Evolutionary conservation across 2,329 filamentous ascomycete genomes (phyloP), one percentile per base, ranked within the genome.

Genomic region (Alternaria sp.): DNA sequence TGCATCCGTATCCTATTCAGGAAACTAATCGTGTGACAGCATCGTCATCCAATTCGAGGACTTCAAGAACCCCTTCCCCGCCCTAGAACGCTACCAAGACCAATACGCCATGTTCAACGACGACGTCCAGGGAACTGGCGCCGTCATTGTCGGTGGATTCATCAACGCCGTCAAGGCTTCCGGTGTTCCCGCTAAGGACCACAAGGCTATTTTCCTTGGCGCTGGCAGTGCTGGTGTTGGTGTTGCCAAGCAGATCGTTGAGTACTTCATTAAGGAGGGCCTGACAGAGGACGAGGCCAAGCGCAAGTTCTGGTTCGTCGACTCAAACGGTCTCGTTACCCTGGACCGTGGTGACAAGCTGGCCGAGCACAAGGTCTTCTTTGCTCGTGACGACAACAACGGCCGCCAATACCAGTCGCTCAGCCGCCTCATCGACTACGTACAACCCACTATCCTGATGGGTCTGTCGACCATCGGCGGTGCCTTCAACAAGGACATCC

Each of bases 51-150:
- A 98, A 80, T 98, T 97, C 74, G 95, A 98, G 65, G 96, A 98
- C 78, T 98, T 97, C 82, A 97, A 98, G 85, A 97, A 95, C 76
- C 95, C 96, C 50, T 99, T 98, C 87, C 91, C 92, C 67, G 95
- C 96, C 75, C 88, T 98, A 44, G 91, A 96, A 79, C 89, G 93
- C 64, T 98, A 98, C 83, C 91, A 93, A 72, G 86, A 94, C 79
- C 88, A 86, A 69, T 95, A 97, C 86, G 94, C 92, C 81, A 96
- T 93, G 86, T 99, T 99, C 88, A 98, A 98, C 81, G 96, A 98
- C 77, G 95, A 99, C 79, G 96, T 99, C 77, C 95, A 98, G 85
- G 95, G 95, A 70, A 98, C 96, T 72, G 96, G 96, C 73, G 93
- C 95, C 67, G 96, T 99, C 75, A 93, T 98, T 66, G 87, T 97